Evolutionary conservation across 2,329 filamentous ascomycete species (phyloP), one percentile per base, ranked within the genome.

Genomic region (Ophiosphaerella narmari): DNA sequence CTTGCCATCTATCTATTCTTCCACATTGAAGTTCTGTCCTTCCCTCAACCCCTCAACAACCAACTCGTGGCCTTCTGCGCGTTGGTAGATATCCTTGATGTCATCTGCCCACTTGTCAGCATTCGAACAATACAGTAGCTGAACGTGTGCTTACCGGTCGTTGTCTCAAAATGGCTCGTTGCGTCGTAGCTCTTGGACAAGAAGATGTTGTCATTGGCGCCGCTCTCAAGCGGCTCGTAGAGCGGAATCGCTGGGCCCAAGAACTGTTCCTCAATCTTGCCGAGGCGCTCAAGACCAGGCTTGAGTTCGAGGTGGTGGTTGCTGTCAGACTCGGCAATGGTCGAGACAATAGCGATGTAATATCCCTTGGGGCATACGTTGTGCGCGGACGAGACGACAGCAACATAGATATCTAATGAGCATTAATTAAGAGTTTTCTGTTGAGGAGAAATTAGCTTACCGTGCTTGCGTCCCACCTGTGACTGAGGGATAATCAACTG

Each of bases 141-240:
- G 13, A n/a, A 3, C n/a, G 14, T 4, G 31, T 6, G 49, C 75
- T 68, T 75, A 84, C 82, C 80, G 46, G 86, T 88, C 26, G 85
- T 87, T 32, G 91, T 97, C 84, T 99, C 94, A 70, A 99, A 99
- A 82, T 99, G 94, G 74, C 90, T 96, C 59, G 90, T 95, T 45
- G 95, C 91, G 70, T 99, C 95, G 77, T 99, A 99, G 80, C 91
- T 96, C 86, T 95, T 97, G 68, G 91, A 96, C 73, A 99, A 91
- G 80, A 91, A 99, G 75, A 99, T 88, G 76, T 92, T 92, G 80
- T 97, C 92, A 64, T 86, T 88, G 63, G 79, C 81, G 57, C 94
- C 94, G 68, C 87, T 84, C 68, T 90, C 89, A 41, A 93, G 74
- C 18, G 94, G 95, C 77, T 96, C 91, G 75, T 97, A 97, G 54